Base-by-base conservation (phyloP, 371 early-diverging fungal genomes). In the Basidiobolus heterosporus region DNA sequence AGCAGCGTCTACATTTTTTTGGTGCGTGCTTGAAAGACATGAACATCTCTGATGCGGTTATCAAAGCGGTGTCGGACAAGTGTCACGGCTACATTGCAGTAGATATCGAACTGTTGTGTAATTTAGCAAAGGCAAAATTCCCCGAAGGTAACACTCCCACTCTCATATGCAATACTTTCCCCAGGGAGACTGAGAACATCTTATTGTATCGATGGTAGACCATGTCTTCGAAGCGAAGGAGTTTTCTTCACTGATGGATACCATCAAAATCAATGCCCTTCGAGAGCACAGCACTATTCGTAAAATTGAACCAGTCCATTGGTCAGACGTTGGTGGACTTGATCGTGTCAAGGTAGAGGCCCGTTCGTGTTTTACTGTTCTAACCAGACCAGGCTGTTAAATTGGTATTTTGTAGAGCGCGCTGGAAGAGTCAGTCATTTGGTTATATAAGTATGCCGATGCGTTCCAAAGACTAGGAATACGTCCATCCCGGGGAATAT, bases 281-380 rank as follows among this genome's bases (percentile, higher is more conserved):
- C 60, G 64, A 45, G 55, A 53, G 18, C 47, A 50, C 2, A 52
- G 53, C 0, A 67, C 62, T 52, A 68, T 68, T 0, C 65, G 74
- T 48, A 69, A 63, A 37, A 66, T 74, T 4, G 72, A 72, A 17
- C 56, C 67, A 14, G 65, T 74, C 0, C 39, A 52, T 35, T 99
- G 97, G 92, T 58, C 54, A 1, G 92, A 95, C 60, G 81, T 99
- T 49, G 98, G 99, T 46, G 98, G 99, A 0, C 64, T 97, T 7
- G 80, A 77, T 16, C 56, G 60, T 3, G 91, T 91, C 30, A 98
- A 97, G 50, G 72, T 66, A 60, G 58, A 58, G 38, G 40, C 49
- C 17, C 15, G 18, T 16, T n/a, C 14, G 16, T 22, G 17, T 40
- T n/a, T n/a, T n/a, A n/a, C n/a, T n/a, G n/a, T n/a, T n/a, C n/a